Percentiles rank a stretch among this genome's conserved stretches.
These are phyloP conservation scores for Mycena indigotica DNA, from an alignment of 768 basidiomycete species.

Conservation along the genomic window DNA sequence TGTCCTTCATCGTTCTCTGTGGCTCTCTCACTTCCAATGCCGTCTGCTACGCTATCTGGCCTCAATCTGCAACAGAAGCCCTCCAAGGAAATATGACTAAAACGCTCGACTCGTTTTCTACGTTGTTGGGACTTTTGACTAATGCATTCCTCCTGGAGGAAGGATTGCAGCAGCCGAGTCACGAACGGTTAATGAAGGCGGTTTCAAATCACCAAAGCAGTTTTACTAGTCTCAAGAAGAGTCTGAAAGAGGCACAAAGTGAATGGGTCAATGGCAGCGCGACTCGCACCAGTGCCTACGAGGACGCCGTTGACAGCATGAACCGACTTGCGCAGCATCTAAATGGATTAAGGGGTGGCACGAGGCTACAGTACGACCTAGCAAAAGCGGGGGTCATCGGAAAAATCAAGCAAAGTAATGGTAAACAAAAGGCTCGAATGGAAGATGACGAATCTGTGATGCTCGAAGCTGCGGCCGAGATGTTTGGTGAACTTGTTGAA, in stretches of 20 bases:
- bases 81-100: constrained; percentile 85
- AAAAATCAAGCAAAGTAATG: constrained; percentile 23
- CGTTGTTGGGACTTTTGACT: constrained; percentile 79
- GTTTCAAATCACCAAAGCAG: constrained; percentile 85
- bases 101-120: constrained; percentile 86
- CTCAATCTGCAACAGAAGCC: constrained; percentile 77
- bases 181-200: constrained; percentile 73
- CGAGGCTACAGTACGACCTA: constrained; percentile 80
- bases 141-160: constrained; percentile 84
- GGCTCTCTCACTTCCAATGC: constrained; percentile 81
- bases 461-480: constrained; percentile 63
- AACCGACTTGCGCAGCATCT: constrained; percentile 93
- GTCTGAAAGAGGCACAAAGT: constrained; percentile 81
- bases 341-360: constrained; percentile 84
- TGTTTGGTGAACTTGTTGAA: constrained; percentile 79
- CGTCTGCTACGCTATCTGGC: constrained; percentile 85
- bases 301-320: constrained; percentile 83
- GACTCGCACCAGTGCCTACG: constrained; percentile 57
- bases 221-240: constrained; percentile 88
- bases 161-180: constrained; percentile 54
- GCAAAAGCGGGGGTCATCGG: constrained; percentile 54
- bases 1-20: constrained; percentile 73
- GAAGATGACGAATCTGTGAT: constrained; percentile 44
- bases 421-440: constrained; percentile 21
- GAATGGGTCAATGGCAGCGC: constrained; percentile 60